These are phyloP conservation scores for Chalaropsis ovoidea DNA, from an alignment of 2,329 filamentous ascomycete genomes.

Conservation along the genomic window DNA sequence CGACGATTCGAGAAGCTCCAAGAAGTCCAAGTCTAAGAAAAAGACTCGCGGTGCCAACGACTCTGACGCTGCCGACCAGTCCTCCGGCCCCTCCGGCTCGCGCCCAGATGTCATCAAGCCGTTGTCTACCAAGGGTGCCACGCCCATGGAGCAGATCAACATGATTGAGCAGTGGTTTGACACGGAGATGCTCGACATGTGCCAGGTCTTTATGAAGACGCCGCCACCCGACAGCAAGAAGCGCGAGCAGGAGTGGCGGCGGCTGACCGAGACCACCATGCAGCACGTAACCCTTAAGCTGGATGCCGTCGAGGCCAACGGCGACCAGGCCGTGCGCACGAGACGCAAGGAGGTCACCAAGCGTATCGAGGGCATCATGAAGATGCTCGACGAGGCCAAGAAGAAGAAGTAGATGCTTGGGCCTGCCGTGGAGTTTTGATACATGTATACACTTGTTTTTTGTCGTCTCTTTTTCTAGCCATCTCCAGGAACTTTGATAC, in stretches of 20 bases:
- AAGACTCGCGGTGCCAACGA: slow-evolving; percentile 30
- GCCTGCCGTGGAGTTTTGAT: not conserved
- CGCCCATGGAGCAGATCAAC: slow-evolving; percentile 52
- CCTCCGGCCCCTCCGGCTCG: not conserved
- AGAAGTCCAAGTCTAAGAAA: slow-evolving; percentile 39
- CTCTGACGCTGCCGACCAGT: slow-evolving; percentile 12
- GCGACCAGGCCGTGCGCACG: slow-evolving; percentile 52
- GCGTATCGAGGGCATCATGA: slow-evolving; percentile 57
- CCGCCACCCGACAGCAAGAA: slow-evolving; percentile 59
- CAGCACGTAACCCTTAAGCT: slow-evolving; percentile 66
- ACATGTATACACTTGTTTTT: not conserved
- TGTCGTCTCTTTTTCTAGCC: not conserved
- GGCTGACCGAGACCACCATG: slow-evolving; percentile 64
- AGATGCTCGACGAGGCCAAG: slow-evolving; percentile 47
- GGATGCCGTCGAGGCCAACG: slow-evolving; percentile 65
- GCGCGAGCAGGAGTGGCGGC: slow-evolving; percentile 62
- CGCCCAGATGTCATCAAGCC: not conserved
- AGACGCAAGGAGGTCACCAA: slow-evolving; percentile 63
- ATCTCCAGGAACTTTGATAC: not conserved
- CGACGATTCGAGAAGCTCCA: slow-evolving; percentile 31
- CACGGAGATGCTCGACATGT: slow-evolving; percentile 54
- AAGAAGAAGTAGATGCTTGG: slow-evolving; percentile 22
- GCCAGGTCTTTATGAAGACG: slow-evolving; percentile 48
- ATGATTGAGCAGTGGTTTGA: slow-evolving; percentile 56
- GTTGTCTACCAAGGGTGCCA: not conserved